phyloP scores from a whole-genome alignment of 768 basidiomycete genomes.

The Kwoniella pini region DNA sequence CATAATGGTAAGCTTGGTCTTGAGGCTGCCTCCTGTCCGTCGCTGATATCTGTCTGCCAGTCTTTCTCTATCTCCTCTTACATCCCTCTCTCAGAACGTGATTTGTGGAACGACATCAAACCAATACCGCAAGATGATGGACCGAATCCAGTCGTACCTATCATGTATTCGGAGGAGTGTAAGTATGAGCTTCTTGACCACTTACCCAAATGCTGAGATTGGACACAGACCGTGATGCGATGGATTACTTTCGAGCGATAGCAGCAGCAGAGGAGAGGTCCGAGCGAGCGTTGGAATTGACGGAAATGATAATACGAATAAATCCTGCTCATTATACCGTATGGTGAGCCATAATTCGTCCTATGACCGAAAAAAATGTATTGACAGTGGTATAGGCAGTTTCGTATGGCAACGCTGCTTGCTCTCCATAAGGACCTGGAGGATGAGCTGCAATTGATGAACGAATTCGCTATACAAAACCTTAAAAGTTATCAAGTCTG shows the following conservation, averaged over 20 bases:
- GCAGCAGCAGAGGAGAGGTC: constrained; percentile 76
- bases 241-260: constrained; percentile 86
- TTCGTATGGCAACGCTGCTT: constrained; percentile 83
- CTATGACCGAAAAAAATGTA: not conserved
- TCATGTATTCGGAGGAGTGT: constrained; percentile 90
- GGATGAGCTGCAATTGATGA: constrained; percentile 80
- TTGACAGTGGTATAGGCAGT: constrained; percentile 68
- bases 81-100: constrained; percentile 62
- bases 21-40: too few relatives aligned
- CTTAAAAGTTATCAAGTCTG: constrained; percentile 98
- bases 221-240: constrained; percentile 79
- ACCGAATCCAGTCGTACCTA: constrained; percentile 78
- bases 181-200: constrained; percentile 57
- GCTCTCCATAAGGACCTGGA: constrained; percentile 67
- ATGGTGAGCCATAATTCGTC: constrained; percentile 63
- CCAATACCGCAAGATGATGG: constrained; percentile 80
- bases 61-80: constrained; percentile 24
- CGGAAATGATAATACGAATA: constrained; percentile 80
- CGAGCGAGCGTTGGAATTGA: constrained; percentile 76
- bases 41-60: not conserved
- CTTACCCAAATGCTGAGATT: not conserved
- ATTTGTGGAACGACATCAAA: constrained; percentile 76
- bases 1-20: too few relatives aligned
- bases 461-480: constrained; percentile 76
- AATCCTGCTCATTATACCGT: constrained; percentile 98